Base-by-base conservation (phyloP, 495 filamentous ascomycete species). In the Penicillium psychrofluorescens region DNA sequence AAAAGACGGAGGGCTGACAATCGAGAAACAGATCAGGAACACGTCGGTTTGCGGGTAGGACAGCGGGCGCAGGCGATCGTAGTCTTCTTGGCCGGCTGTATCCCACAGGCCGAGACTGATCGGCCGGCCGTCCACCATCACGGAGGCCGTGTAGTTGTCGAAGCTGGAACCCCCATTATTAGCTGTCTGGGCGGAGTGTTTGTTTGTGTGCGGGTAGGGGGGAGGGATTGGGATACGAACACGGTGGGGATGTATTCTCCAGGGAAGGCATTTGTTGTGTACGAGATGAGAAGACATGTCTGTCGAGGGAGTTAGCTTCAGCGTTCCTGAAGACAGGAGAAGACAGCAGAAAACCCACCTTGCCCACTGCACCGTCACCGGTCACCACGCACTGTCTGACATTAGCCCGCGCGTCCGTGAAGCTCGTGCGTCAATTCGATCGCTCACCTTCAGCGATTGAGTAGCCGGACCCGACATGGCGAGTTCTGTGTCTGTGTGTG, bases 201-300 rank as follows among this genome's bases (percentile, higher is more conserved):
- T 22, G 22, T 30, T 33, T 11, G 8, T 28, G 22, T 15, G 33
- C 34, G 27, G 22, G 35, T 46, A 46, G 38, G 41, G 32, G 43
- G 35, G 15, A 30, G 41, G 42, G 45, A n/a, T 13, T 45, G 36
- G 39, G 38, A 38, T 41, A 82, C 87, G 75, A 72, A 97, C 91
- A 97, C 94, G 47, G 92, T 98, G 53, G 92, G 92, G 61, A 98
- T 96, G 62, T 98, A 98, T 74, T 98, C 92, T 52, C 92, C 92
- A 11, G 92, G 92, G 66, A 98, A 98, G 34, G 92, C 92, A 75
- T 98, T 98, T 39, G 92, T 98, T 33, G 92, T 97, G 66, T 97
- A 97, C 13, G 92, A 97, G 61, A 98, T 98, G 53, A 98, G 84
- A 44, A 98, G 85, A 74, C 92, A 98, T 75, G 92, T 98, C 94